phyloP scores from a whole-genome alignment of 2,329 filamentous ascomycete genomes.

The Diatrype stigma region DNA sequence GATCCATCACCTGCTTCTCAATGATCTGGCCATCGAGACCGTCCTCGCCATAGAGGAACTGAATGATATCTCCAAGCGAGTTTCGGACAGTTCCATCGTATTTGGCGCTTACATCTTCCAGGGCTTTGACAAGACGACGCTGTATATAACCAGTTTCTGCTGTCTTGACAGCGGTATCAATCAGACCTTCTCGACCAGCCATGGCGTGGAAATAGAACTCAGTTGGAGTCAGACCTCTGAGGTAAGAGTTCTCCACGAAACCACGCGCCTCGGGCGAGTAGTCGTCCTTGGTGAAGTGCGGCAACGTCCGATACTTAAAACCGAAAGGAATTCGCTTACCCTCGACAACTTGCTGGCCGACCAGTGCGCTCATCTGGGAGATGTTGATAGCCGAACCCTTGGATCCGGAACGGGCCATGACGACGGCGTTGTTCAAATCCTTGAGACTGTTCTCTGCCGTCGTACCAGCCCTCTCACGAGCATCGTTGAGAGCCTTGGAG shows the following conservation, averaged over 20 bases:
- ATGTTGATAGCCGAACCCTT: slow-evolving; percentile 99
- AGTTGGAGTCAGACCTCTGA: slow-evolving; percentile 88
- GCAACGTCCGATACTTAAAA: slow-evolving; percentile 95
- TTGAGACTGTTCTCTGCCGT: slow-evolving; percentile 89
- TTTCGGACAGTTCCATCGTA: slow-evolving; percentile 98
- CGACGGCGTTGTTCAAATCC: slow-evolving; percentile 92
- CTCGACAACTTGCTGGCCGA: slow-evolving; percentile 97
- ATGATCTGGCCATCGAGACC: slow-evolving; percentile 91
- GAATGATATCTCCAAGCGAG: slow-evolving; percentile 91
- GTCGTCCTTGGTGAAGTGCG: slow-evolving; percentile 98
- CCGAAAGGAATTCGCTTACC: slow-evolving; percentile 98
- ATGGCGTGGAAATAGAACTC: slow-evolving; percentile 99
- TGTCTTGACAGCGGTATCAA: slow-evolving; percentile 98
- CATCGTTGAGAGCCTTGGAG: slow-evolving; percentile 87
- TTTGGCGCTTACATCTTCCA: slow-evolving; percentile 95
- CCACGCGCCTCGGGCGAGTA: slow-evolving; percentile 96
- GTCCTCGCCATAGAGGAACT: slow-evolving; percentile 97
- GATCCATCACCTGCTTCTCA: slow-evolving; percentile 86
- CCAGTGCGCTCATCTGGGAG: slow-evolving; percentile 97
- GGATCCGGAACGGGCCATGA: slow-evolving; percentile 94
- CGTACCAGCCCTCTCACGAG: slow-evolving; percentile 94
- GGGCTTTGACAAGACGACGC: slow-evolving; percentile 93
- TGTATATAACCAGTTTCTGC: slow-evolving; percentile 99
- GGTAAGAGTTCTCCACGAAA: slow-evolving; percentile 98
- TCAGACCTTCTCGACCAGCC: slow-evolving; percentile 99